phyloP scores from a whole-genome alignment of 2,329 filamentous ascomycete species.

The Pestalotiopsis fici region DNA sequence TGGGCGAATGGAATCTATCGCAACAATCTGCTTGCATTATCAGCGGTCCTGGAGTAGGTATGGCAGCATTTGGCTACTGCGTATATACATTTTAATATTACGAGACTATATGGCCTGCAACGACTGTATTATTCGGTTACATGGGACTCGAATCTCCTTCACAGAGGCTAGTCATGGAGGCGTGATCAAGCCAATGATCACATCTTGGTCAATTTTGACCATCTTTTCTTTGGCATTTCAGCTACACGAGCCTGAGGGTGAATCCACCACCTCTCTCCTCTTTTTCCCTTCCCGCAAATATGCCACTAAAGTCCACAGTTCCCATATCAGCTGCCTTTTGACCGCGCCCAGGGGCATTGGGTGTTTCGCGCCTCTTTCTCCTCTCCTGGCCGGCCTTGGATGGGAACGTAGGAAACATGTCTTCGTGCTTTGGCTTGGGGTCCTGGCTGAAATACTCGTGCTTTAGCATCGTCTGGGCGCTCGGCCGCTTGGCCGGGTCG shows the following conservation, averaged over 20 bases:
- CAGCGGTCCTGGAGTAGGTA: neutral
- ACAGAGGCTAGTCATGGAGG: too few relatives aligned
- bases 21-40: neutral
- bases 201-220: neutral
- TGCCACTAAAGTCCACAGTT: constrained; percentile 66
- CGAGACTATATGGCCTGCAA: neutral
- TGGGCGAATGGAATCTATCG: neutral
- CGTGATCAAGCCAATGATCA: neutral
- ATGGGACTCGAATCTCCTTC: neutral
- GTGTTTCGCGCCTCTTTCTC: constrained; percentile 70
- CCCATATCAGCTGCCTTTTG: constrained; percentile 60
- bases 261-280: constrained; percentile 69
- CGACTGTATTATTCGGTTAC: neutral
- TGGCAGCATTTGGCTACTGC: neutral
- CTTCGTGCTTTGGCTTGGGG: constrained; percentile 84
- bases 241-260: constrained; percentile 61
- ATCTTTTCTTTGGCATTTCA: neutral
- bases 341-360: constrained; percentile 81
- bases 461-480: constrained; percentile 71
- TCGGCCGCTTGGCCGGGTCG: constrained; percentile 71
- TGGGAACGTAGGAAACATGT: constrained; percentile 96
- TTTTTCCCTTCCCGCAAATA: constrained; percentile 67
- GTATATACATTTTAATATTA: constrained; percentile 10
- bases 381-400: constrained; percentile 93
- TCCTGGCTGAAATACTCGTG: constrained; percentile 89